Base-by-base conservation (phyloP, 169 alveolate genomes). In the Cryptosporidium meleagridis region DNA sequence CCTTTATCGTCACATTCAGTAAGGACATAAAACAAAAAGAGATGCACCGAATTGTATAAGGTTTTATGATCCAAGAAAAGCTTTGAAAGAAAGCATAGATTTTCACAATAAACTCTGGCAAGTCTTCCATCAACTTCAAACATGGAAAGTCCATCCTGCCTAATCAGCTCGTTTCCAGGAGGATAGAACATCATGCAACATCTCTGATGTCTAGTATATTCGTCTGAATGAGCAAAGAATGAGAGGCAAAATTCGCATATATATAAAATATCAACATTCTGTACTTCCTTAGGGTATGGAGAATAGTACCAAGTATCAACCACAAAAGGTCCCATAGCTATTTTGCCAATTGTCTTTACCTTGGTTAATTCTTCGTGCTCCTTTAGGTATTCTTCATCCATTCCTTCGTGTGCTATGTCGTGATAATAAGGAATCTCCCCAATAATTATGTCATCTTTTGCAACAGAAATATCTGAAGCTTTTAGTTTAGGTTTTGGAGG, bases 251-350 rank as follows among this genome's bases (percentile, higher is more conserved):
- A 98, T 86, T 97, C 99, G 86, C 99, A 98, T 14, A 98, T 95
- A 85, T 94, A 96, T 41, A 98, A 94, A 3, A 95, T 93, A 52
- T 96, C 98, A 37, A 96, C 93, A 85, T 97, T 95, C 75, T 98
- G 99, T 70, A 94, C 97, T 51, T 95, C 98, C 67, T 95, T 95
- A 14, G 99, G 99, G 69, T 96, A 97, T 37, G 99, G 99, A 35
- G 99, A 96, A 91, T 96, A 98, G 91, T 98, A 98, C 99, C 99
- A 98, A 16, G 99, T 94, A 86, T 97, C 99, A 23, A 97, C 98
- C 70, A 96, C 75, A 93, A 93, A 94, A 53, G 95, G 93, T 7
- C 99, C 99, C 61, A 98, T 94, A 70, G 95, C 96, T n/a, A 98
- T 96, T 80, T 93, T 94, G 67, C 95, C 95, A 18, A 98, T 97